These are phyloP conservation scores for Suillus subaureus DNA, from an alignment of 768 basidiomycete species.

Conservation along the genomic window DNA sequence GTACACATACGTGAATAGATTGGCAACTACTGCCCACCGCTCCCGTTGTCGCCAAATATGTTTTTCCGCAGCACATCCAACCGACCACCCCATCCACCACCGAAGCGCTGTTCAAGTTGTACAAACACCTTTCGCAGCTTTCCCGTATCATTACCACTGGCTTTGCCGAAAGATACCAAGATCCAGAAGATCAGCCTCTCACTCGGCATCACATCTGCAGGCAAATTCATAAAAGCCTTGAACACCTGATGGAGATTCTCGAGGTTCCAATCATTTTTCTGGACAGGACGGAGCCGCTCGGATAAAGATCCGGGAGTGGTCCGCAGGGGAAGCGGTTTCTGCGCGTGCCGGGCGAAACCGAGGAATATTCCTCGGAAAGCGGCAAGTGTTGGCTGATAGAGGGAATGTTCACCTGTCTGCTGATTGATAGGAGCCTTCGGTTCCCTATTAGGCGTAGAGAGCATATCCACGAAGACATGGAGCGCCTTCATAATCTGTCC, in stretches of 20 bases:
- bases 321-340: constrained; percentile 20
- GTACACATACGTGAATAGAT: constrained; percentile 10
- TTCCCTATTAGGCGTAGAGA: constrained; percentile 46
- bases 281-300: constrained; percentile 5
- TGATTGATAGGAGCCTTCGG: constrained; percentile 32
- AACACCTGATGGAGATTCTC: constrained; percentile 60
- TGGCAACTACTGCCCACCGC: constrained; percentile 1
- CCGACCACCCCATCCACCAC: constrained; percentile 45
- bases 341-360: constrained; percentile 68
- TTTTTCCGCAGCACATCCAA: constrained; percentile 45
- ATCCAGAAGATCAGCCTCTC: constrained; percentile 64
- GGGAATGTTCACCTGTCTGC: constrained; percentile 29
- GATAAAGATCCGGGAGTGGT: constrained; percentile 18
- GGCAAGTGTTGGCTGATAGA: constrained; percentile 47
- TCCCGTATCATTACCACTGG: constrained; percentile 52
- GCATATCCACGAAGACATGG: constrained; percentile 67
- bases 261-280: constrained; percentile 50
- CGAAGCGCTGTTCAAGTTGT: constrained; percentile 58
- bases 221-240: constrained; percentile 61
- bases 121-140: constrained; percentile 60
- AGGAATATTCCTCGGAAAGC: constrained; percentile 75
- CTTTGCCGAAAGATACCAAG: constrained; percentile 61
- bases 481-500: constrained; percentile 64
- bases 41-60: constrained; percentile 31
- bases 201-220: constrained; percentile 44